Conservation (phyloP, 2,329 filamentous ascomycete species). For the Westerdykella aurantiaca region DNA sequence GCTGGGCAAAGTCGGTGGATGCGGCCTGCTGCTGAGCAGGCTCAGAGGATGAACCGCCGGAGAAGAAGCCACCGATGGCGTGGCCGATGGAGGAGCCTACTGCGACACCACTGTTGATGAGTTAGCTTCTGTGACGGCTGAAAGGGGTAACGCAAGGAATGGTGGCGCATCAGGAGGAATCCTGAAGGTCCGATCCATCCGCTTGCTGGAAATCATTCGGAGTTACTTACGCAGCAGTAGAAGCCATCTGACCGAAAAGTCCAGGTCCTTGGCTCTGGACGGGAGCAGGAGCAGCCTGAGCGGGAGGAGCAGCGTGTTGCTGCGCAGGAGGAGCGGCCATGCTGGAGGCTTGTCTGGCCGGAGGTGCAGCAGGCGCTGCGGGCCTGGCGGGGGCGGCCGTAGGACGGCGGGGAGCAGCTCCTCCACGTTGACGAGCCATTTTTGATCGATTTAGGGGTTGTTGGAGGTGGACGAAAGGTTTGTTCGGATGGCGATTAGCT, state of each 20-base stretch:
- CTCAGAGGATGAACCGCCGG: slow-evolving; percentile 60
- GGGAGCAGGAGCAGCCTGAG: slow-evolving; percentile 29
- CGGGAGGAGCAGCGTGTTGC: slow-evolving; percentile 48
- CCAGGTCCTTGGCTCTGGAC: slow-evolving; percentile 63
- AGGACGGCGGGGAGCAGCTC: slow-evolving; percentile 43
- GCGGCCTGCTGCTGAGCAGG: slow-evolving; percentile 22
- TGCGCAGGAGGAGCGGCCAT: slow-evolving; percentile 48
- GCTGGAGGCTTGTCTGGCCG: slow-evolving; percentile 61
- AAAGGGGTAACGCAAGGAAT: background rate
- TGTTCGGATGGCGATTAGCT: slow-evolving; percentile 7
- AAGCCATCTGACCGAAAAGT: slow-evolving; percentile 94
- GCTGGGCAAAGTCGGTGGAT: slow-evolving; percentile 25
- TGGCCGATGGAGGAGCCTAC: slow-evolving; percentile 94
- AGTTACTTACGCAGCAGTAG: slow-evolving; percentile 82
- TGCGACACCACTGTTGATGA: slow-evolving; percentile 73
- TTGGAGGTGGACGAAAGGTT: slow-evolving; percentile 3
- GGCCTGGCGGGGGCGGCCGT: slow-evolving; percentile 39
- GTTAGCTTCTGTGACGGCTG: slow-evolving; percentile 11
- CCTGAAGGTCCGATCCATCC: no score
- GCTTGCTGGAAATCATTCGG: background rate
- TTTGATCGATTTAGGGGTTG: slow-evolving; percentile 13
- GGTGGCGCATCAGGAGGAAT: background rate
- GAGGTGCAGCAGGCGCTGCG: slow-evolving; percentile 50
- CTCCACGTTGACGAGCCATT: slow-evolving; percentile 48
- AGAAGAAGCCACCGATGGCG: slow-evolving; percentile 84